Percentiles rank a stretch among this genome's conserved stretches.
Conservation (phyloP, 1,139 yeast species). For the Candida sanyaensis region DNA sequence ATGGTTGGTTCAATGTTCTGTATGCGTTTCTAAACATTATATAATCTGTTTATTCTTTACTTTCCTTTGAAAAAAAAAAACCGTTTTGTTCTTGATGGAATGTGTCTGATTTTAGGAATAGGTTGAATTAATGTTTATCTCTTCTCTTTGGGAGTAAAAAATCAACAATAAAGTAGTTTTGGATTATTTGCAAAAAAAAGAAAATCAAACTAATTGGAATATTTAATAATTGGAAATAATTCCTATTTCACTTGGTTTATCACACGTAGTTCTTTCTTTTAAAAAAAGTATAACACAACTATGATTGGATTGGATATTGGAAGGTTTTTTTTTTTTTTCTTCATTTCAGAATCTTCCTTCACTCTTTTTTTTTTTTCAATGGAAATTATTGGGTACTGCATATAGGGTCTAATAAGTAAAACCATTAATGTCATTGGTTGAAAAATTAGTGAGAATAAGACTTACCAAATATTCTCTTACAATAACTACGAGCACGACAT, state of each 20-base stretch:
- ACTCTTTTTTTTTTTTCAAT: constrained; percentile 7
- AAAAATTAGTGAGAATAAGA: not conserved
- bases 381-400: constrained; percentile 9
- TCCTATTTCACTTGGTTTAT: constrained; percentile 1
- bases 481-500: not conserved
- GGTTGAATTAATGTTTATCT: not conserved
- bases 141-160: not conserved
- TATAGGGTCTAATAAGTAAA: constrained; percentile 6
- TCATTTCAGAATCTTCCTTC: not conserved
- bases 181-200: not conserved
- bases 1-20: constrained; percentile 24
- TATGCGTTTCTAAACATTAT: constrained; percentile 33
- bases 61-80: not conserved
- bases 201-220: constrained; percentile 5
- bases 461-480: too few species aligned
- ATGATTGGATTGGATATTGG: not conserved
- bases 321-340: constrained; percentile 4
- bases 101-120: constrained; percentile 1
- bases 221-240: not conserved
- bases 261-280: not conserved
- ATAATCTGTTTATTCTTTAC: not conserved
- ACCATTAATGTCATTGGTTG: constrained; percentile 10
- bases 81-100: not conserved
- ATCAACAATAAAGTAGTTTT: not conserved
- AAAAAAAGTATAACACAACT: not conserved